Percentiles rank a stretch among this genome's conserved stretches.
Conservation (phyloP, 2,329 filamentous ascomycete species). For the Ophiognomonia clavigignenti-juglandacearum region DNA sequence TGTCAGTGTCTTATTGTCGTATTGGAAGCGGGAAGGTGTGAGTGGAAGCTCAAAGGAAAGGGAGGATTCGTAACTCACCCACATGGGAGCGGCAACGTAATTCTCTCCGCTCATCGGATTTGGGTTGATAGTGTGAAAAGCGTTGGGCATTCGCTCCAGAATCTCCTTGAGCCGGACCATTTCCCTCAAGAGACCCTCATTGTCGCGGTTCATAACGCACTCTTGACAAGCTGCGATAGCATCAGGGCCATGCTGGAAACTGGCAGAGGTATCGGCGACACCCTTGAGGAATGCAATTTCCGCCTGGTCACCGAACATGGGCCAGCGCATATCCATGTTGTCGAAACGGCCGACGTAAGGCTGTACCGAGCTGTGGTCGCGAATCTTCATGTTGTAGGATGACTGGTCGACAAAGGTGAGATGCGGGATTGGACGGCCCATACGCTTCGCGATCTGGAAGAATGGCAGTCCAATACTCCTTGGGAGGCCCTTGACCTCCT, state of each 20-base stretch:
- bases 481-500: constrained; percentile 45
- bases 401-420: constrained; percentile 49
- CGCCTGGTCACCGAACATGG: constrained; percentile 46
- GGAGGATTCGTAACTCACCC: no score
- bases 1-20: no score
- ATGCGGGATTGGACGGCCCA: constrained; percentile 48
- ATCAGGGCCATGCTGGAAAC: constrained; percentile 44
- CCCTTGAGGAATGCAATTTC: constrained; percentile 49
- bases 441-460: constrained; percentile 43
- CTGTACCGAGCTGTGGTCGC: constrained; percentile 40
- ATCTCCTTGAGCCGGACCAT: constrained; percentile 49
- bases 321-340: constrained; percentile 50
- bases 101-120: constrained; percentile 48
- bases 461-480: constrained; percentile 44
- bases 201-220: constrained; percentile 46
- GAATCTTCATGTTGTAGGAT: constrained; percentile 47
- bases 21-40: no score
- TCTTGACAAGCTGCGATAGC: constrained; percentile 50
- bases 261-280: constrained; percentile 37
- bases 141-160: constrained; percentile 47
- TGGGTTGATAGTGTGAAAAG: constrained; percentile 49
- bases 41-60: no score
- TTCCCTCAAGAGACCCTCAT: constrained; percentile 44
- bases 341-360: constrained; percentile 48
- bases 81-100: constrained; percentile 42